A percentile compares a stretch with the other conserved stretches of the same genome.
Conservation (phyloP, 2,329 filamentous ascomycete genomes). For the Aureobasidium sp. region DNA sequence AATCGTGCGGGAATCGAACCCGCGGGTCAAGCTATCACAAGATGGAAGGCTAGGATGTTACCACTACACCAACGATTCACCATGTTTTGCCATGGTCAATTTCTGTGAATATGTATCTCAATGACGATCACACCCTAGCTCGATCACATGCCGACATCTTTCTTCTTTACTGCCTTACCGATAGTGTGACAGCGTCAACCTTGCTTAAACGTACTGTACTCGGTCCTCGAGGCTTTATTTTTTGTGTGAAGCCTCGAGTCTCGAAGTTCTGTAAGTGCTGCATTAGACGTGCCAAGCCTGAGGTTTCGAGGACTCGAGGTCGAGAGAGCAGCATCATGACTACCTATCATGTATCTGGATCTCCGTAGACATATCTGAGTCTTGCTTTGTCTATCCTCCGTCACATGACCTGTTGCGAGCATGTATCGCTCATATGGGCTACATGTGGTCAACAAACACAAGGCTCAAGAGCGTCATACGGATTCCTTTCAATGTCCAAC, state of each 20-base stretch:
- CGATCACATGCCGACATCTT: not conserved
- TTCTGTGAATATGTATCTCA: not conserved
- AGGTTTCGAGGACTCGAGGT: not conserved
- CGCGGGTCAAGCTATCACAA: no score
- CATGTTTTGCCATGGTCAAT: not conserved
- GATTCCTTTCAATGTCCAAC: not conserved
- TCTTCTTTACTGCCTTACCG: not conserved
- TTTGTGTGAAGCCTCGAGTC: not conserved
- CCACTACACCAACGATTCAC: no score
- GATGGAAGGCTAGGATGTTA: no score
- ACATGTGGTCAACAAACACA: no score
- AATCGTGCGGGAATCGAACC: no score
- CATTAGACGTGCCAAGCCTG: not conserved
- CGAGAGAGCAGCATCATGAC: not conserved
- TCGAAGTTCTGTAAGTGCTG: not conserved
- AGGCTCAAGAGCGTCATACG: no score
- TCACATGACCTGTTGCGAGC: no score
- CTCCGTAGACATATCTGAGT: no score
- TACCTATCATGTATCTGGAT: not conserved
- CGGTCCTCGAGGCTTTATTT: not conserved
- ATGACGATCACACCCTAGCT: no score
- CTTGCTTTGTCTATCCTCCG: no score
- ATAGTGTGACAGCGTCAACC: not conserved
- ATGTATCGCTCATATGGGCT: no score
- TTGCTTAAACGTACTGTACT: not conserved